phyloP scores from a whole-genome alignment of 441 rosid species.

The Bruguiera hainesii region DNA sequence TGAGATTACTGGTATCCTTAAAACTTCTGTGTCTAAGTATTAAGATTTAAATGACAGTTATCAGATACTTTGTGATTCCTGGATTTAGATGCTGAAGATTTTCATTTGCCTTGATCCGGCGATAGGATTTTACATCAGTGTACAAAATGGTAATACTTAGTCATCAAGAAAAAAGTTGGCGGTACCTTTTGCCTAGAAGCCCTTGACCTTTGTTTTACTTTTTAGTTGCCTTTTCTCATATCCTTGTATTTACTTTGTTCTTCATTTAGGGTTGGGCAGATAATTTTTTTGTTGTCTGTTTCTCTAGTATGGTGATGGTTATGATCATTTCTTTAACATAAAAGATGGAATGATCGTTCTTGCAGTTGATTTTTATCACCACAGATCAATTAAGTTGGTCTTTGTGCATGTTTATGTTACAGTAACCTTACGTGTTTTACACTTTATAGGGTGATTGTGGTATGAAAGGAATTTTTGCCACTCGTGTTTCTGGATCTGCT shows the following conservation, averaged over 20 bases:
- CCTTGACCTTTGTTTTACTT: conserved; percentile 5
- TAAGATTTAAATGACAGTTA: neutral
- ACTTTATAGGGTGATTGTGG: conserved; percentile 78
- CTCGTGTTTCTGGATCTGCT: conserved; percentile 87
- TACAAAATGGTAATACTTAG: neutral
- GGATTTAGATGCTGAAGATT: neutral
- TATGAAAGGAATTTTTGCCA: conserved; percentile 86
- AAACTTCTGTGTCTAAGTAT: neutral
- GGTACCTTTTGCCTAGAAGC: neutral
- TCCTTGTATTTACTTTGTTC: neutral
- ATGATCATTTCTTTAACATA: too few species aligned
- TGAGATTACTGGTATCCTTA: neutral
- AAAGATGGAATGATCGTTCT: too few species aligned
- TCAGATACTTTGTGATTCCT: neutral
- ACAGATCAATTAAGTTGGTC: too few species aligned
- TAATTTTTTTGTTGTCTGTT: too few species aligned
- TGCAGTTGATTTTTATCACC: too few species aligned
- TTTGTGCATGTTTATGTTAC: conserved; percentile 11
- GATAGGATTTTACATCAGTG: neutral
- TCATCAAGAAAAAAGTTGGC: neutral
- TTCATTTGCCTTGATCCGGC: neutral
- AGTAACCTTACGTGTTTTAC: conserved; percentile 4
- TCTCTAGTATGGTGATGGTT: too few species aligned
- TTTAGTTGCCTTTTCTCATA: neutral
- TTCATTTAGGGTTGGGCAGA: neutral